These are phyloP conservation scores for Herpetomonas samuelpessoai DNA, from an alignment of 208 protist species.

Conservation along the genomic window DNA sequence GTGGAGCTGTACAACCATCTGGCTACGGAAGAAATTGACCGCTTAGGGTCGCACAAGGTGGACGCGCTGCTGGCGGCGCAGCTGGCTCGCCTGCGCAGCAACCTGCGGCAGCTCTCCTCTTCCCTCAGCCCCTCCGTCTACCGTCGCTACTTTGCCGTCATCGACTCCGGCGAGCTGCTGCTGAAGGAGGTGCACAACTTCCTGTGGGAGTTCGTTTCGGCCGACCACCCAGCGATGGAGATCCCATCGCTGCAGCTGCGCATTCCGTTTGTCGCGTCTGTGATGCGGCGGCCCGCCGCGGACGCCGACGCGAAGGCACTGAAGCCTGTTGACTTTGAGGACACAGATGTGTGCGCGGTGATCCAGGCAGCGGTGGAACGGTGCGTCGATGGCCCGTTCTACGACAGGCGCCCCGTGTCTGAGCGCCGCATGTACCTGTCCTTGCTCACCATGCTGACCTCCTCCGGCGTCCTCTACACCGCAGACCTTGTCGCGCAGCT, in stretches of 20 bases:
- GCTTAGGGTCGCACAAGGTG: conserved; percentile 48
- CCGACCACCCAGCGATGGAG: conserved; percentile 72
- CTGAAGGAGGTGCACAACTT: conserved; percentile 79
- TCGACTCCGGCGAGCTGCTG: conserved; percentile 45
- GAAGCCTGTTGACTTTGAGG: conserved; percentile 61
- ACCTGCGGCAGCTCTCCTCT: conserved; percentile 54
- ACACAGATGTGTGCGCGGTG: conserved; percentile 74
- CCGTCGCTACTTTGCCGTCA: conserved; percentile 55
- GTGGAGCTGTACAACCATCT: conserved; percentile 82
- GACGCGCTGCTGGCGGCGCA: conserved; percentile 62
- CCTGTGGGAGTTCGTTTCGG: conserved; percentile 77
- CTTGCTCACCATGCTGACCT: conserved; percentile 73
- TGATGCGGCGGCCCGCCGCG: conserved; percentile 46
- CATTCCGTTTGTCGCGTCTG: conserved; percentile 70
- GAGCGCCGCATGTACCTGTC: conserved; percentile 75
- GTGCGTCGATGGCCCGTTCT: conserved; percentile 59
- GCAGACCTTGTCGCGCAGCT: conserved; percentile 78
- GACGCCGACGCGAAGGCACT: conserved; percentile 11
- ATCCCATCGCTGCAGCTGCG: conserved; percentile 63
- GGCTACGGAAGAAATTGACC: conserved; percentile 65
- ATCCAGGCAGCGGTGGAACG: conserved; percentile 75
- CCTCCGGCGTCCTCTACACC: conserved; percentile 79
- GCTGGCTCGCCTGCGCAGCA: conserved; percentile 59
- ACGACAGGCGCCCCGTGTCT: conserved; percentile 45
- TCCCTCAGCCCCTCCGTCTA: conserved; percentile 72